Percentiles rank a stretch among this genome's conserved stretches.
Evolutionary conservation across 805 yeast species (phyloP).

Genomic region (Candida coleopterorum): DNA sequence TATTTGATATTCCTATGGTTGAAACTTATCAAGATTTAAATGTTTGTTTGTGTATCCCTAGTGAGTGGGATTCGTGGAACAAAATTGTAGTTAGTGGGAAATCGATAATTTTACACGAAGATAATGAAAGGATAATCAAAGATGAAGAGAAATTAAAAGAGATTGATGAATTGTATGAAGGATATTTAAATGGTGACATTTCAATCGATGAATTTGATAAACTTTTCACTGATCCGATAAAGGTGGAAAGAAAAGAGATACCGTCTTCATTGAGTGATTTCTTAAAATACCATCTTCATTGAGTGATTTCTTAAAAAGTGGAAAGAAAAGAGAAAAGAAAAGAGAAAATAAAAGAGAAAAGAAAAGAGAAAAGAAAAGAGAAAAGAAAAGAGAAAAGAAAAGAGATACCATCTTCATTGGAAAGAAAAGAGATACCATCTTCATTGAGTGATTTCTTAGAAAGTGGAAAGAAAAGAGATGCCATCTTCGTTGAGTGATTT

Average conservation of each 20-base stretch:
- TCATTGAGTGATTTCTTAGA: no score
- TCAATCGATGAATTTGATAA: neutral
- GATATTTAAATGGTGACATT: neutral
- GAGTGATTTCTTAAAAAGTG: neutral
- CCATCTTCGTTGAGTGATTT: no score
- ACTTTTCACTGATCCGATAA: neutral
- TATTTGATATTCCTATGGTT: conserved; percentile 9
- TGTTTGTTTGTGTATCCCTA: conserved; percentile 35
- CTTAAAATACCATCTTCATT: neutral
- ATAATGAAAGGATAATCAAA: conserved; percentile 15
- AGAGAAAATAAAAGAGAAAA: no score
- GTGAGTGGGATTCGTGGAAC: conserved; percentile 48
- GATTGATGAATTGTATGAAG: conserved; percentile 4
- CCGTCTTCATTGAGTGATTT: conserved; percentile 1
- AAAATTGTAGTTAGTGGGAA: conserved; percentile 39
- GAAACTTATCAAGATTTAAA: conserved; percentile 2
- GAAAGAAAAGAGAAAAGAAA: no score
- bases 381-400: no score
- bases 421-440: neutral
- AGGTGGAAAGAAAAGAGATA: neutral
- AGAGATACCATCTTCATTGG: no score
- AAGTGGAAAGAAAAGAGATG: no score
- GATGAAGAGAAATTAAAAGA: conserved; percentile 19
- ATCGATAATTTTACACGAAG: conserved; percentile 15
- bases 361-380: no score